These are phyloP conservation scores for Pseudevernia furfuracea DNA, from an alignment of 495 filamentous ascomycete genomes.

Conservation along the genomic window DNA sequence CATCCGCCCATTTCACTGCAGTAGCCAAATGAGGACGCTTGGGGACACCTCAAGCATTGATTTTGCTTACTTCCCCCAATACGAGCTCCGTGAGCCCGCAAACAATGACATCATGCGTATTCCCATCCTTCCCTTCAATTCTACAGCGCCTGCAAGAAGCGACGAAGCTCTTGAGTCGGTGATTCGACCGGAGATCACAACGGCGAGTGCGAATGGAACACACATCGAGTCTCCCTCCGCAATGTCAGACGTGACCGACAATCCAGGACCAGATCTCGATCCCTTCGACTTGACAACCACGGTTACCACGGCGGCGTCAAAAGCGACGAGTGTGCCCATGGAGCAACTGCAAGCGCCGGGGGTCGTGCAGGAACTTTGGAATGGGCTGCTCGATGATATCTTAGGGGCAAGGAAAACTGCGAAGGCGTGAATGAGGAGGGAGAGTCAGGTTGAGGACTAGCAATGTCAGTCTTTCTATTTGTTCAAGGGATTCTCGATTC, in stretches of 20 bases:
- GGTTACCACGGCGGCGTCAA: constrained; percentile 34
- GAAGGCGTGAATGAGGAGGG: constrained; percentile 1
- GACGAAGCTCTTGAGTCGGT: constrained; percentile 29
- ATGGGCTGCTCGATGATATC: constrained; percentile 53
- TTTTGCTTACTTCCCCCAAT: constrained; percentile 54
- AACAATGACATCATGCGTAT: constrained; percentile 33
- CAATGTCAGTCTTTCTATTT: background rate
- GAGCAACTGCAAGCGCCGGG: constrained; percentile 40
- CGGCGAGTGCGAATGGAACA: constrained; percentile 44
- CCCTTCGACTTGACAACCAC: constrained; percentile 50
- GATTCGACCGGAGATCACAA: constrained; percentile 53
- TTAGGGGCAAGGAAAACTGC: constrained; percentile 33
- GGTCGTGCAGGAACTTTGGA: constrained; percentile 44
- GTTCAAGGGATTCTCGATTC: background rate
- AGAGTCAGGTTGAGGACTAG: background rate
- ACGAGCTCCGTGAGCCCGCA: constrained; percentile 35
- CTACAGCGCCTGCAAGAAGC: constrained; percentile 24
- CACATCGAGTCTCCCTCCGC: constrained; percentile 45
- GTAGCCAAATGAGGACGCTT: constrained; percentile 26
- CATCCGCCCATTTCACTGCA: constrained; percentile 50
- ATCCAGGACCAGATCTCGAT: constrained; percentile 47
- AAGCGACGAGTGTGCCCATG: constrained; percentile 29
- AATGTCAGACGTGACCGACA: constrained; percentile 55
- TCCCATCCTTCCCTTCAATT: constrained; percentile 47
- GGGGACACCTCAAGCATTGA: constrained; percentile 56